Evolutionary conservation across 73 alveolate genomes (phyloP).

Genomic region (Symbiodinium natans): DNA sequence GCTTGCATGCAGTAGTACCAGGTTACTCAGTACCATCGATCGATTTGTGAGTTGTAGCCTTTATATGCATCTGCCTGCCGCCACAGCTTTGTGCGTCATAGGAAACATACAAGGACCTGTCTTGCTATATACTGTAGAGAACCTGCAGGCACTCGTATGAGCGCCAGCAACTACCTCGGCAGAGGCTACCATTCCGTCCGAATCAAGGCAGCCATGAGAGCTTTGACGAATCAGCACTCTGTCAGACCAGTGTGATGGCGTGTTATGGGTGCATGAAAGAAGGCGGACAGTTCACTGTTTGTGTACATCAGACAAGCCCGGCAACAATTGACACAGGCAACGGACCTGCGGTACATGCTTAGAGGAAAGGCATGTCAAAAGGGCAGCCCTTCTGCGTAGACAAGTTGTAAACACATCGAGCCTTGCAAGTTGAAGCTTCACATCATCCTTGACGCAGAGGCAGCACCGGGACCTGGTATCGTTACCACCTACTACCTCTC

Average conservation of each 20-base stretch:
- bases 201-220: neutral
- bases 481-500: slow-evolving; percentile 78
- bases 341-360: too few species aligned
- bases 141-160: slow-evolving; percentile 68
- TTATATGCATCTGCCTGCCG: too few species aligned
- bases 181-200: slow-evolving; percentile 84
- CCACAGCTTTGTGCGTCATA: too few species aligned
- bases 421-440: neutral
- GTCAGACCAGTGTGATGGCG: neutral
- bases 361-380: too few species aligned
- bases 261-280: neutral
- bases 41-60: too few species aligned
- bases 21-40: too few species aligned
- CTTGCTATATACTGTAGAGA: too few species aligned
- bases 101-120: too few species aligned
- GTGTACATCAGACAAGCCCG: neutral
- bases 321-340: neutral
- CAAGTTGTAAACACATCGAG: neutral
- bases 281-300: neutral
- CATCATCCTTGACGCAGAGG: neutral
- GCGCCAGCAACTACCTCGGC: slow-evolving; percentile 46
- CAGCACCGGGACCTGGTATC: slow-evolving; percentile 78
- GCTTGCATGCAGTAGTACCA: neutral
- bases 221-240: neutral
- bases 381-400: too few species aligned